Conservation (phyloP, 257 asterid species). For the Capsicum rhomboideum region DNA sequence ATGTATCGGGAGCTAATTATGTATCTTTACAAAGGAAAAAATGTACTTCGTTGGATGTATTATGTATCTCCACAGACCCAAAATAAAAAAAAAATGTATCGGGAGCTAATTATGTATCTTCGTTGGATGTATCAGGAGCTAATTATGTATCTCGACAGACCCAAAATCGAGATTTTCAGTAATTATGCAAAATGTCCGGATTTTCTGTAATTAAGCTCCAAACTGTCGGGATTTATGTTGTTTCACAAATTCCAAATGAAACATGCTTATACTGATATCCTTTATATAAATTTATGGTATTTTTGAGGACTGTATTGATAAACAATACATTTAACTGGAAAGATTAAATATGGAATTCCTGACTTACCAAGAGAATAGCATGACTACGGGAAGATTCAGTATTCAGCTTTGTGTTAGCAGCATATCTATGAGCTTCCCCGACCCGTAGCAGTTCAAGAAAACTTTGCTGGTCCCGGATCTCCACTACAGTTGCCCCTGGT, state of each 20-base stretch:
- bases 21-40: no score
- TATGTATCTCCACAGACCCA: no score
- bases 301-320: not conserved
- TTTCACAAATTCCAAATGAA: not conserved
- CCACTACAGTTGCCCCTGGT: conserved; percentile 94
- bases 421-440: conserved; percentile 96
- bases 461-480: conserved; percentile 80
- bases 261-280: not conserved
- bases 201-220: no score
- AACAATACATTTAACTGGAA: not conserved
- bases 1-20: no score
- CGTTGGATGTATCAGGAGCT: no score
- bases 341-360: not conserved
- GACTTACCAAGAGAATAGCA: conserved; percentile 90
- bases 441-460: conserved; percentile 78
- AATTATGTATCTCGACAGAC: no score
- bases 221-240: no score
- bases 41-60: no score
- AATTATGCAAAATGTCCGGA: no score
- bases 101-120: no score
- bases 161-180: no score
- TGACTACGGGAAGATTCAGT: conserved; percentile 99
- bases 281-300: not conserved
- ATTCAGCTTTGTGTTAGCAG: conserved; percentile 95
- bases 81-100: no score